These are phyloP conservation scores for Piper longum DNA, from an alignment of 164 flowering plant species.

Conservation along the genomic window DNA sequence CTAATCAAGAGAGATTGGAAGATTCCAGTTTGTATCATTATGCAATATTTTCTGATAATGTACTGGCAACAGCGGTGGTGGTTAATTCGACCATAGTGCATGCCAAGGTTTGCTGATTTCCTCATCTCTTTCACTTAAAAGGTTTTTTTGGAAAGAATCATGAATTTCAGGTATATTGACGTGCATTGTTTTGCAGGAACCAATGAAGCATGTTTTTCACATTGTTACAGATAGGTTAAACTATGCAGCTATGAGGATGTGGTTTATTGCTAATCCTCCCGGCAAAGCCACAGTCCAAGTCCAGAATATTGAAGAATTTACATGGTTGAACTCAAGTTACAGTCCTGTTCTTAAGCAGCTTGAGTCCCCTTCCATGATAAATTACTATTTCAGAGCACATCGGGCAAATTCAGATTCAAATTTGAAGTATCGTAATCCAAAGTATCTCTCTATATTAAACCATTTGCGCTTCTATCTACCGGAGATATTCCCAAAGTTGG, in stretches of 20 bases:
- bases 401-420: slow-evolving; percentile 67
- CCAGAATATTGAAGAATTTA: slow-evolving; percentile 76
- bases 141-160: not conserved
- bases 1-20: slow-evolving; percentile 65
- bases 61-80: slow-evolving; percentile 84
- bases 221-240: slow-evolving; percentile 76
- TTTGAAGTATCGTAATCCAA: slow-evolving; percentile 83
- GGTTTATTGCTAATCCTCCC: slow-evolving; percentile 80
- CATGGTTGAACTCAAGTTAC: slow-evolving; percentile 86
- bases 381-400: slow-evolving; percentile 74
- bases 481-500: slow-evolving; percentile 78
- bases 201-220: slow-evolving; percentile 78
- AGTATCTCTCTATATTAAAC: slow-evolving; percentile 80
- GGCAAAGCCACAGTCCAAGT: slow-evolving; percentile 68
- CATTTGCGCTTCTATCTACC: slow-evolving; percentile 96
- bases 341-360: slow-evolving; percentile 85
- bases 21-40: slow-evolving; percentile 64
- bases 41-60: slow-evolving; percentile 80
- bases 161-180: too few species aligned
- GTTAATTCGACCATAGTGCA: slow-evolving; percentile 74
- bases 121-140: not conserved
- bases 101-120: slow-evolving; percentile 48
- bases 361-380: slow-evolving; percentile 63
- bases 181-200: slow-evolving; percentile 35
- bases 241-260: slow-evolving; percentile 89